Evolutionary conservation across 2,329 filamentous ascomycete species (phyloP).

Genomic region (Endoconidiophora laricicola): DNA sequence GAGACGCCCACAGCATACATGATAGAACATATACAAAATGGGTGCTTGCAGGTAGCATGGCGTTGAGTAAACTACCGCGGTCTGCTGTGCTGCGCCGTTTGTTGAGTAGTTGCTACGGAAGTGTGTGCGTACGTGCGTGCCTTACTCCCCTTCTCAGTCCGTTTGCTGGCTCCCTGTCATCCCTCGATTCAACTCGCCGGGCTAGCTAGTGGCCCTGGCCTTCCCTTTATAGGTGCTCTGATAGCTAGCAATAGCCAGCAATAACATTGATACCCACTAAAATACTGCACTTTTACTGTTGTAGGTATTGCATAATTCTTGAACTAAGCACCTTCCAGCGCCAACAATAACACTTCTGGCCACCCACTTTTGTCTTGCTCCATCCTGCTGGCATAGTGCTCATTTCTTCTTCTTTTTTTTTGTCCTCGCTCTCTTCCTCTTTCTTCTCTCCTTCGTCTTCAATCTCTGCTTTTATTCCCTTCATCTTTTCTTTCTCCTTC

Average conservation of each 20-base stretch:
- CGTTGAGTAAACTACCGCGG: too few relatives aligned
- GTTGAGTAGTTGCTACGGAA: too few relatives aligned
- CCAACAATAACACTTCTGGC: constrained; percentile 5
- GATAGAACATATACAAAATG: too few relatives aligned
- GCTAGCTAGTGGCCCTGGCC: not conserved
- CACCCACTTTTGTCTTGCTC: constrained; percentile 9
- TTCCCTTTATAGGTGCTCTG: constrained; percentile 5
- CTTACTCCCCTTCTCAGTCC: too few relatives aligned
- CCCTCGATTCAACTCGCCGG: too few relatives aligned
- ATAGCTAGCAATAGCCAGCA: not conserved
- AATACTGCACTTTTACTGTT: not conserved
- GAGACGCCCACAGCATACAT: too few relatives aligned
- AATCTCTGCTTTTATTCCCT: constrained; percentile 9
- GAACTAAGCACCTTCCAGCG: constrained; percentile 2
- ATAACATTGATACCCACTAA: not conserved
- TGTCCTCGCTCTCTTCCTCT: constrained; percentile 5
- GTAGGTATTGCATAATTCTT: not conserved
- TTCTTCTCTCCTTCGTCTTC: constrained; percentile 5
- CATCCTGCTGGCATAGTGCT: not conserved
- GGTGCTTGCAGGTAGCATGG: too few relatives aligned
- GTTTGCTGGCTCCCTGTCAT: too few relatives aligned
- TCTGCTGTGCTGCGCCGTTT: too few relatives aligned
- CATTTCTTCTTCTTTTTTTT: constrained; percentile 1
- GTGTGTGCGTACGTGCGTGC: too few relatives aligned
- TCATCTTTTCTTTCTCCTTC: constrained; percentile 4